These are phyloP conservation scores for Mytilinidion resinicola DNA, from an alignment of 495 filamentous ascomycete species.

Conservation along the genomic window DNA sequence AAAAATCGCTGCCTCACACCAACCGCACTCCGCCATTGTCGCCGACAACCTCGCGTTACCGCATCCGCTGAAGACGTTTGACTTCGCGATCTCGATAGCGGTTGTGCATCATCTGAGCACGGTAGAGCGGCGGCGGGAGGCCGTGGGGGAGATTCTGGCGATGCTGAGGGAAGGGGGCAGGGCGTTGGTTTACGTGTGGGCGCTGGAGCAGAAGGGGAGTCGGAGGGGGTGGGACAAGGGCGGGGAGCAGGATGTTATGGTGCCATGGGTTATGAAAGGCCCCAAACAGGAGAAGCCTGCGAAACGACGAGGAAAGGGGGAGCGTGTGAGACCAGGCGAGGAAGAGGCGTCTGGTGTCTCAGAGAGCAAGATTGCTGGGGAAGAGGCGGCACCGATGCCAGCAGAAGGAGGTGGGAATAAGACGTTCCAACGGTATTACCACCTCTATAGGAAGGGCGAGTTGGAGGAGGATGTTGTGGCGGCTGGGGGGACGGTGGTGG, in stretches of 20 bases:
- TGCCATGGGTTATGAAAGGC: constrained; percentile 79
- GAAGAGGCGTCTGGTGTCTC: not conserved
- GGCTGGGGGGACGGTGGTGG: constrained; percentile 70
- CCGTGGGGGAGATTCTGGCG: constrained; percentile 64
- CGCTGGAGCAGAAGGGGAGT: constrained; percentile 83
- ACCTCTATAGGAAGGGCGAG: constrained; percentile 83
- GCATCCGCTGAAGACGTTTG: constrained; percentile 62
- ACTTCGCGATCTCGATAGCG: constrained; percentile 93
- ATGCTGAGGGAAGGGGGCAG: constrained; percentile 56
- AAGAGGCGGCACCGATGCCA: not conserved
- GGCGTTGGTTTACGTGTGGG: constrained; percentile 91
- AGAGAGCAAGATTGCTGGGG: not conserved
- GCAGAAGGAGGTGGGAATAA: constrained; percentile 32
- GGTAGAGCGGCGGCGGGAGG: constrained; percentile 63
- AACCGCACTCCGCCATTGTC: constrained; percentile 57
- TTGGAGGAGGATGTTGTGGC: constrained; percentile 69
- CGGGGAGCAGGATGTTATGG: constrained; percentile 85
- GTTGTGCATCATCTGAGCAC: constrained; percentile 94
- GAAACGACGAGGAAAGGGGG: constrained; percentile 30
- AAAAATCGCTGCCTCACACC: constrained; percentile 61
- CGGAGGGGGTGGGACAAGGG: constrained; percentile 88
- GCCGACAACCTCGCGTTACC: constrained; percentile 67
- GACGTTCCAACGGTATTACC: constrained; percentile 86
- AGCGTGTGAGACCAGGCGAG: constrained; percentile 21
- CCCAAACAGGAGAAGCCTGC: constrained; percentile 6